phyloP scores from a whole-genome alignment of 495 filamentous ascomycete species.

The Friedmanniomyces simplex region DNA sequence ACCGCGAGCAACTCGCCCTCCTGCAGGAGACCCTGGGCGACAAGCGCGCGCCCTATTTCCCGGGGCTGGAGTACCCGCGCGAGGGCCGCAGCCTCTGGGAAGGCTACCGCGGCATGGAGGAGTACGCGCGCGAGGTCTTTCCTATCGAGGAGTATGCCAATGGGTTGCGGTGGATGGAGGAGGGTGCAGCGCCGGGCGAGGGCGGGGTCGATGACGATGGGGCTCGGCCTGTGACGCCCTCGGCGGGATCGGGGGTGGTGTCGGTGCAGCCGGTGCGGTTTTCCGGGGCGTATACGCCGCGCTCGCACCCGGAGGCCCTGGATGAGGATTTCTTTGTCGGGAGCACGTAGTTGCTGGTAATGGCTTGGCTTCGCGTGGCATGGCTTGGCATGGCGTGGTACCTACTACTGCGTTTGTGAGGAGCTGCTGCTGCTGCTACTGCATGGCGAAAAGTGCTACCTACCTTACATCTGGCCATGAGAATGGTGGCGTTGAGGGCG shows the following conservation, averaged over 20 bases:
- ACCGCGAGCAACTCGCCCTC: conserved; percentile 75
- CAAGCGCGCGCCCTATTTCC: conserved; percentile 57
- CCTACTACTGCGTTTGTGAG: too few relatives aligned
- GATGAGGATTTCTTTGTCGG: conserved; percentile 18
- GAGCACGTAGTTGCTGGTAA: conserved; percentile 5
- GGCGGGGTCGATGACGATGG: conserved; percentile 3
- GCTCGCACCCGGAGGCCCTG: conserved; percentile 19
- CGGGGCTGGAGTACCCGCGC: conserved; percentile 52
- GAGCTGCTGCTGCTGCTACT: too few relatives aligned
- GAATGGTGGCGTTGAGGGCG: background rate
- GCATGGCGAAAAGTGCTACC: background rate
- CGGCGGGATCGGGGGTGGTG: too few relatives aligned
- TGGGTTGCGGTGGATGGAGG: conserved; percentile 81
- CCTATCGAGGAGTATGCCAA: conserved; percentile 90
- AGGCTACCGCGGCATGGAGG: conserved; percentile 80
- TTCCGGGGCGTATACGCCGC: conserved; percentile 15
- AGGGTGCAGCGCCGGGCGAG: conserved; percentile 30
- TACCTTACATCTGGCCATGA: too few relatives aligned
- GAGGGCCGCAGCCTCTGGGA: conserved; percentile 78
- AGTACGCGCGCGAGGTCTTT: conserved; percentile 93
- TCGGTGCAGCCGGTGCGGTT: background rate
- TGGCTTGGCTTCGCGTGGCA: too few relatives aligned
- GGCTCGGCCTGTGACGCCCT: conserved; percentile 16
- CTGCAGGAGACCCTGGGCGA: conserved; percentile 53
- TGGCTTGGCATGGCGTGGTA: too few relatives aligned